Evolutionary conservation across 169 alveolate species (phyloP).

Genomic region (Plasmodium sp.): DNA sequence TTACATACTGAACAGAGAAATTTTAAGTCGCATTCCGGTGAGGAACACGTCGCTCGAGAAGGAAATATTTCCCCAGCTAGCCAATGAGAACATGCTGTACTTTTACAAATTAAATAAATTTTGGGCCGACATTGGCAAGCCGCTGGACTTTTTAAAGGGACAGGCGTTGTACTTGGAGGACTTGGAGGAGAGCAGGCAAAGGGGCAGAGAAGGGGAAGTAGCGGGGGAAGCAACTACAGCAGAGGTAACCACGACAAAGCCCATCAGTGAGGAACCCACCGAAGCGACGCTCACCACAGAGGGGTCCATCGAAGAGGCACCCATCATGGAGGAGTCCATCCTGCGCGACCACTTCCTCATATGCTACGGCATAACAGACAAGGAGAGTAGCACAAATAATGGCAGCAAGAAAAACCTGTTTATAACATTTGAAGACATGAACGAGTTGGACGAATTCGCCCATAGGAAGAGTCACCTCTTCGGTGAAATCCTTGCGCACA

Average conservation of each 20-base stretch:
- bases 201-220: neutral
- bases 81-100: slow-evolving; percentile 83
- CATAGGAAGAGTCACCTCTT: slow-evolving; percentile 11
- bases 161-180: slow-evolving; percentile 76
- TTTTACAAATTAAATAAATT: slow-evolving; percentile 86
- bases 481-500: neutral
- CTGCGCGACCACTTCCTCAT: slow-evolving; percentile 19
- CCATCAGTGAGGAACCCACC: neutral
- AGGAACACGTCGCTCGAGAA: slow-evolving; percentile 95
- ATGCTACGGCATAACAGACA: slow-evolving; percentile 11
- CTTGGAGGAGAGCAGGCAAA: slow-evolving; percentile 12
- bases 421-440: slow-evolving; percentile 60
- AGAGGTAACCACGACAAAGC: neutral
- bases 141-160: slow-evolving; percentile 78
- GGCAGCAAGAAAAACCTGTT: slow-evolving; percentile 25
- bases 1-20: slow-evolving; percentile 89
- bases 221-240: neutral
- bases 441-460: slow-evolving; percentile 35
- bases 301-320: no score
- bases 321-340: neutral
- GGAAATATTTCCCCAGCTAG: slow-evolving; percentile 96
- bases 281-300: no score
- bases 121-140: slow-evolving; percentile 88
- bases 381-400: slow-evolving; percentile 1
- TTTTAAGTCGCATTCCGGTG: slow-evolving; percentile 91